Evolutionary conservation across 2,329 filamentous ascomycete species (phyloP).

Genomic region (Colletotrichum agaves): DNA sequence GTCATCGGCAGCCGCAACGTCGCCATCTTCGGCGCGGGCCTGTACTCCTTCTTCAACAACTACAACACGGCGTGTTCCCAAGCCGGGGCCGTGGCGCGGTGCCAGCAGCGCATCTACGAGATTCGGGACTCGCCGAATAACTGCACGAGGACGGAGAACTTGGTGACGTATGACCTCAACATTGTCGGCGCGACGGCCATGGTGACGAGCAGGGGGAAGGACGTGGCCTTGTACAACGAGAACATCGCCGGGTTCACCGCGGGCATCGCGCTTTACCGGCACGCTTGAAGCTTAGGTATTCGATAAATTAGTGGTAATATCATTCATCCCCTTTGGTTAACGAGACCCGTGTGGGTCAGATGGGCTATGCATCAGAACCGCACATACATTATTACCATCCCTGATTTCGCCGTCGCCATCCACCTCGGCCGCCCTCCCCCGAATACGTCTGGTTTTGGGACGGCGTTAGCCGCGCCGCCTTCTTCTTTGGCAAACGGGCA

Average conservation of each 20-base stretch:
- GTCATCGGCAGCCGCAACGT: conserved; percentile 67
- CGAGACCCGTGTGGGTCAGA: no score
- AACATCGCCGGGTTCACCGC: conserved; percentile 53
- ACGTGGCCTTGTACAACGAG: conserved; percentile 49
- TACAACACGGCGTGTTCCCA: conserved; percentile 63
- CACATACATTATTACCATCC: no score
- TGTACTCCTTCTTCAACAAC: conserved; percentile 77
- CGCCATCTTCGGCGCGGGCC: conserved; percentile 69
- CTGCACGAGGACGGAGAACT: conserved; percentile 39
- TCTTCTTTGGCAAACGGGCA: conserved; percentile 1
- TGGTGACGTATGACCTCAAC: conserved; percentile 57
- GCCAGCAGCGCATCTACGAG: conserved; percentile 57
- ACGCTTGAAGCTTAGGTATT: conserved; percentile 21
- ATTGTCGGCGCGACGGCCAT: conserved; percentile 56
- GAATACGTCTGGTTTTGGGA: no score
- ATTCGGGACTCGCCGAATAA: conserved; percentile 39
- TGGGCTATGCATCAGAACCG: no score
- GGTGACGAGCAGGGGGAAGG: conserved; percentile 49
- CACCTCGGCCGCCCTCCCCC: no score
- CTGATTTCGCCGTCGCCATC: no score
- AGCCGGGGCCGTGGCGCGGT: conserved; percentile 52
- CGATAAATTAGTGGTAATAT: not conserved
- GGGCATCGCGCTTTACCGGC: conserved; percentile 48
- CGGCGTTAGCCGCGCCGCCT: not conserved
- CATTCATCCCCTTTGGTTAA: not conserved